A percentile compares a stretch with the other conserved stretches of the same genome.
Evolutionary conservation across 306 rosid species (phyloP).

Genomic region (Trifolium subterraneum): DNA sequence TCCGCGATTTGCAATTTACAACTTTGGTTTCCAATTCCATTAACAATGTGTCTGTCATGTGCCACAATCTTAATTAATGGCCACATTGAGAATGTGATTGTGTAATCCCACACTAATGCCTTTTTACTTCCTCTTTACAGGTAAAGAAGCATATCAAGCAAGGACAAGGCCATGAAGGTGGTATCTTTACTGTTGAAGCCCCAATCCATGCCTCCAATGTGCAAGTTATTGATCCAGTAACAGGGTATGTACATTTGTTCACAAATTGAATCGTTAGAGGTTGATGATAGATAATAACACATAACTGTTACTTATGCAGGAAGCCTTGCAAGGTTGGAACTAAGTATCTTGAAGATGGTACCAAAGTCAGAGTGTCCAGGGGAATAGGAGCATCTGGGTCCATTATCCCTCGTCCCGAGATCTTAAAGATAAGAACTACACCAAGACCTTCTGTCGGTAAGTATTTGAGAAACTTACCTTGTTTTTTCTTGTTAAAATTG

Average conservation of each 20-base stretch:
- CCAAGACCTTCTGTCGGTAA: constrained; percentile 85
- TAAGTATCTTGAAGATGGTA: constrained; percentile 93
- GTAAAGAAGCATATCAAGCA: constrained; percentile 93
- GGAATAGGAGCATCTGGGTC: constrained; percentile 85
- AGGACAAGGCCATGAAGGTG: constrained; percentile 98
- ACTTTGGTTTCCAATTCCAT: neutral
- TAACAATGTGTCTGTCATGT: neutral
- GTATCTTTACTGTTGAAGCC: constrained; percentile 92
- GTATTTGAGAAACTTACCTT: constrained; percentile 36
- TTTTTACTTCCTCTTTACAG: constrained; percentile 43
- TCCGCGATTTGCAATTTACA: neutral
- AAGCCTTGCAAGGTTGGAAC: constrained; percentile 83
- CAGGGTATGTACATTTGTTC: constrained; percentile 58
- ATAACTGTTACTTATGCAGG: constrained; percentile 54
- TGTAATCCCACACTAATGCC: constrained; percentile 4
- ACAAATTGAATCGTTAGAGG: constrained; percentile 3
- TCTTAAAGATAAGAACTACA: constrained; percentile 80
- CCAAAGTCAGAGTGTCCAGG: constrained; percentile 86
- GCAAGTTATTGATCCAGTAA: constrained; percentile 82
- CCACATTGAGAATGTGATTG: neutral
- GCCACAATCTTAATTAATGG: neutral
- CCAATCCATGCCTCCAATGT: constrained; percentile 92
- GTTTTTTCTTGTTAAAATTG: constrained; percentile 13
- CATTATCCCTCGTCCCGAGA: constrained; percentile 89
- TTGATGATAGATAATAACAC: constrained; percentile 23